Percentiles rank a stretch among this genome's conserved stretches.
These are phyloP conservation scores for Angophora floribunda DNA, from an alignment of 345 rosid species.

Conservation along the genomic window DNA sequence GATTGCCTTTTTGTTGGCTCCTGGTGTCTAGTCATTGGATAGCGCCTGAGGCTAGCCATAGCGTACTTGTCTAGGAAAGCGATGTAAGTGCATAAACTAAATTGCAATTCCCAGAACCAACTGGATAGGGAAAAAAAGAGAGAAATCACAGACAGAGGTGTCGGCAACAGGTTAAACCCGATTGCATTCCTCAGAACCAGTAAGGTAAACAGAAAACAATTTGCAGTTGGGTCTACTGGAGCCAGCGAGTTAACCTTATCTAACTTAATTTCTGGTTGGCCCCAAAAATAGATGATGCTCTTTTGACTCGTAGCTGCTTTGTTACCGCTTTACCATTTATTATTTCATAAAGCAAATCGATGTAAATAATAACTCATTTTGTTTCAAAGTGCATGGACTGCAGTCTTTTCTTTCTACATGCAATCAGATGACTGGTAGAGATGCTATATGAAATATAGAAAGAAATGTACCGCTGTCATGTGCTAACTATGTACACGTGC, in stretches of 20 bases:
- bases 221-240: background rate
- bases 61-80: background rate
- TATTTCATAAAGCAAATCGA: background rate
- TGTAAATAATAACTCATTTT: background rate
- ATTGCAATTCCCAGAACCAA: background rate
- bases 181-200: background rate
- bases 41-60: background rate
- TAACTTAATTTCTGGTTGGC: background rate
- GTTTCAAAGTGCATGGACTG: background rate
- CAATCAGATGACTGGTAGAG: background rate
- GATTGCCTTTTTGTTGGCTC: background rate
- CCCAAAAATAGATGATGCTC: background rate
- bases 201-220: background rate
- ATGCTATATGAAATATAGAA: background rate
- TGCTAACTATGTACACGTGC: background rate
- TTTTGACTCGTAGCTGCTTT: background rate
- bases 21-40: background rate
- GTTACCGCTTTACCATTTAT: background rate
- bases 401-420: background rate
- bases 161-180: background rate
- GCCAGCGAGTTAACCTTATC: background rate
- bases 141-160: background rate
- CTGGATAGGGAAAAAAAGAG: background rate
- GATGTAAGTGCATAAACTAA: background rate
- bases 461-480: background rate